Conservation (phyloP, 1,284 basidiomycete genomes). For the Amylostereum areolatum region DNA sequence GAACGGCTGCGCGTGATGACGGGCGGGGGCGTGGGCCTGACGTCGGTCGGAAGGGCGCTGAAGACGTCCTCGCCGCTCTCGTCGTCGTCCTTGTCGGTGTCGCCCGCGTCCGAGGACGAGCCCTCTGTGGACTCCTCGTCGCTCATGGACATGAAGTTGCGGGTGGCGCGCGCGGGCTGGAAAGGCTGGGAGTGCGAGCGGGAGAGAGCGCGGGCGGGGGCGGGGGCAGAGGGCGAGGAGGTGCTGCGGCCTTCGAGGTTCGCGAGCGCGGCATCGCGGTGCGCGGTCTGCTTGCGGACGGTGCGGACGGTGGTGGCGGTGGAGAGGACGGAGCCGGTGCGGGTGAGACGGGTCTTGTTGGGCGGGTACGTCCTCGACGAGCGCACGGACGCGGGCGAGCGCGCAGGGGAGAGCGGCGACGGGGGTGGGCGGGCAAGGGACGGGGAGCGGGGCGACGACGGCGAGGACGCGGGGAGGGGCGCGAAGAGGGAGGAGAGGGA, state of each 20-base stretch:
- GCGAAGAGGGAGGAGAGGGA: slow-evolving; percentile 15
- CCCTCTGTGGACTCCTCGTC: slow-evolving; percentile 50
- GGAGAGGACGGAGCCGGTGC: slow-evolving; percentile 28
- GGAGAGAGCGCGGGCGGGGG: too few species aligned
- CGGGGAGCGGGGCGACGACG: slow-evolving; percentile 15
- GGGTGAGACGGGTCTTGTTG: too few species aligned
- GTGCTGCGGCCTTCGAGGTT: slow-evolving; percentile 55
- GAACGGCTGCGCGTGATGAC: not conserved
- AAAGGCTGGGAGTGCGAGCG: slow-evolving; percentile 6
- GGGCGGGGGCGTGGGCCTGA: not conserved
- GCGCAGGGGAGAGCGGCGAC: too few species aligned
- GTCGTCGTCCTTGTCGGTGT: slow-evolving; percentile 20
- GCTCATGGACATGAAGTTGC: slow-evolving; percentile 62
- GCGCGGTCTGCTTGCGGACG: slow-evolving; percentile 14
- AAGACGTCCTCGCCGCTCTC: slow-evolving; percentile 11
- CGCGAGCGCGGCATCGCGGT: slow-evolving; percentile 50
- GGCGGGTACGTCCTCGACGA: too few species aligned
- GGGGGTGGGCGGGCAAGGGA: slow-evolving; percentile 8
- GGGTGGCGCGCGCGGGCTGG: slow-evolving; percentile 17
- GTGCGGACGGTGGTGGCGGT: slow-evolving; percentile 12
- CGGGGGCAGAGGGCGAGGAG: too few species aligned
- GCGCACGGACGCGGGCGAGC: too few species aligned
- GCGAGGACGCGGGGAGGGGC: slow-evolving; percentile 8
- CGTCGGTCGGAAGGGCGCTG: not conserved
- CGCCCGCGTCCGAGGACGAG: slow-evolving; percentile 9